These are phyloP conservation scores for Colletotrichum lindemuthianum DNA, from an alignment of 2,329 filamentous ascomycete genomes.

Conservation along the genomic window DNA sequence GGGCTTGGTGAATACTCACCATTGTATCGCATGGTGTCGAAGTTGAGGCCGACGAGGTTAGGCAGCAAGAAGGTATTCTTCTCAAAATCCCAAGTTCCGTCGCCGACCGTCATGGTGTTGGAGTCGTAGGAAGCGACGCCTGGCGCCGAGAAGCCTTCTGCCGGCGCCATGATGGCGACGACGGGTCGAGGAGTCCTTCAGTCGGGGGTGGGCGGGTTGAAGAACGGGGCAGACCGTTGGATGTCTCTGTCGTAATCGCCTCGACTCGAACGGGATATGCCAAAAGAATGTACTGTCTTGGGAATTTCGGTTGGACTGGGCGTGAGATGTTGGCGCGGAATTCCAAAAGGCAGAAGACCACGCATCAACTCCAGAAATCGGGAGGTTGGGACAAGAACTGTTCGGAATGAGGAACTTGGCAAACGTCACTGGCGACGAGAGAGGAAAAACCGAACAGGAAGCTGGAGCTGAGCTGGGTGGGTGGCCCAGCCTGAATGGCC, in stretches of 20 bases:
- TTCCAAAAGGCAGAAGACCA: slow-evolving; percentile 14
- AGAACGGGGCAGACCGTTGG: slow-evolving; percentile 18
- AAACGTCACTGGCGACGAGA: slow-evolving; percentile 21
- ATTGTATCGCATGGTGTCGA: slow-evolving; percentile 87
- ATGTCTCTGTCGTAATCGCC: slow-evolving; percentile 18
- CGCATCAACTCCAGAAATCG: slow-evolving; percentile 5
- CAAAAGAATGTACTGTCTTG: slow-evolving; percentile 27
- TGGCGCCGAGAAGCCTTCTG: slow-evolving; percentile 71
- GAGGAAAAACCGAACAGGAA: slow-evolving; percentile 15
- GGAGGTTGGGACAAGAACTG: slow-evolving; percentile 13
- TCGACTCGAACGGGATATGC: slow-evolving; percentile 12
- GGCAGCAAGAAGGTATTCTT: slow-evolving; percentile 83
- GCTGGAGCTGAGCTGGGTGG: too few relatives aligned
- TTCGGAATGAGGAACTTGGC: slow-evolving; percentile 11
- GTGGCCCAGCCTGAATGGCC: not conserved
- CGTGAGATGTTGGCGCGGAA: slow-evolving; percentile 12
- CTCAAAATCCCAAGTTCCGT: slow-evolving; percentile 84
- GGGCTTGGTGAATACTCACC: slow-evolving; percentile 58
- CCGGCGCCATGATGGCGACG: slow-evolving; percentile 68
- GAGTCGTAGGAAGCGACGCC: slow-evolving; percentile 80
- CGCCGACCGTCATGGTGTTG: slow-evolving; percentile 79
- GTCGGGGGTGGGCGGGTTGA: slow-evolving; percentile 12
- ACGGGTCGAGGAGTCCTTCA: slow-evolving; percentile 37
- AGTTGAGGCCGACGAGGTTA: slow-evolving; percentile 79
- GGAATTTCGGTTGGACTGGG: slow-evolving; percentile 22